A percentile compares a stretch with the other conserved stretches of the same genome.
Evolutionary conservation across 2,329 filamentous ascomycete genomes (phyloP).

Genomic region (Aspergillus fructus): DNA sequence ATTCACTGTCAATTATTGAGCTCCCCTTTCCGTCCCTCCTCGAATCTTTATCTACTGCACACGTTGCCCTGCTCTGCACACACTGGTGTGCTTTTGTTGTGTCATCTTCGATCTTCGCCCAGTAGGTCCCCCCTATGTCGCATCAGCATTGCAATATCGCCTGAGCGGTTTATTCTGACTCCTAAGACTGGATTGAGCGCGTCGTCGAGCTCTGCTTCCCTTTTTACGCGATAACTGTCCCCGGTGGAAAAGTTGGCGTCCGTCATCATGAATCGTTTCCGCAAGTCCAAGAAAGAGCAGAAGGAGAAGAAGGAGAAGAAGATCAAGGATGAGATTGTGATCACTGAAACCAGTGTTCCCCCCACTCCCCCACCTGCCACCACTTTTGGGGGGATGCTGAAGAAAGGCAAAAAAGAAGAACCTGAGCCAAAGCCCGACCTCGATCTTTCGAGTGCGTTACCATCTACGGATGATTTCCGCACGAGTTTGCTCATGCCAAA

Average conservation of each 20-base stretch:
- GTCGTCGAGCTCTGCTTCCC: not conserved
- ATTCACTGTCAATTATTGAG: slow-evolving; percentile 1
- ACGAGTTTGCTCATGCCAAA: slow-evolving; percentile 96
- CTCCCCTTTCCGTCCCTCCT: not conserved
- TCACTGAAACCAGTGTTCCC: slow-evolving; percentile 40
- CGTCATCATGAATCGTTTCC: slow-evolving; percentile 41
- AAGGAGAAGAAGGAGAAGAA: slow-evolving; percentile 21
- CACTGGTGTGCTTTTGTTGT: not conserved
- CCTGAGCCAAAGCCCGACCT: slow-evolving; percentile 57
- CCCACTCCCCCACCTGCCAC: slow-evolving; percentile 16
- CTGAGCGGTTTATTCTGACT: slow-evolving; percentile 13
- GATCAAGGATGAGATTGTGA: slow-evolving; percentile 20
- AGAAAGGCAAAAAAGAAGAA: slow-evolving; percentile 52
- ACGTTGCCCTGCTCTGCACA: not conserved
- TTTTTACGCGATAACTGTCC: not conserved
- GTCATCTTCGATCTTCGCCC: slow-evolving; percentile 4
- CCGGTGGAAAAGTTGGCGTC: not conserved
- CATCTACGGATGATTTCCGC: slow-evolving; percentile 83
- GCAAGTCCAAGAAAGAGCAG: slow-evolving; percentile 39
- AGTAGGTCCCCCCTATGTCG: slow-evolving; percentile 8
- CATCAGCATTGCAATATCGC: not conserved
- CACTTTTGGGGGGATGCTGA: slow-evolving; percentile 39
- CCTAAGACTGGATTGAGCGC: slow-evolving; percentile 10
- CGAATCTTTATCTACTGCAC: not conserved
- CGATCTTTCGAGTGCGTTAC: slow-evolving; percentile 72